Evolutionary conservation across 2,329 filamentous ascomycete genomes (phyloP).

Genomic region (Tolypocladium tundrense): DNA sequence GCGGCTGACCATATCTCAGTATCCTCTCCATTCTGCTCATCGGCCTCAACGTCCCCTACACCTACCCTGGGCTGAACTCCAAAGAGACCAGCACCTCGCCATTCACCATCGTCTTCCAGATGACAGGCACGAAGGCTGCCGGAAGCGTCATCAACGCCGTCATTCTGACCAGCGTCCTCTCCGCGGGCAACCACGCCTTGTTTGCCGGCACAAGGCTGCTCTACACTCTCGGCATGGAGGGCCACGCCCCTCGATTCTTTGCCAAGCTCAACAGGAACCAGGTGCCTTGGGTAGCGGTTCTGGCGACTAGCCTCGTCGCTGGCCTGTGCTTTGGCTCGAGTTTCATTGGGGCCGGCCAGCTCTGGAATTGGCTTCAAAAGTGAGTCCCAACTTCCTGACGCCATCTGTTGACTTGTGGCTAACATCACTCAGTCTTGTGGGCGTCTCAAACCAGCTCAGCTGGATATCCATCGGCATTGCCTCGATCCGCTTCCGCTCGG

Average conservation of each 20-base stretch:
- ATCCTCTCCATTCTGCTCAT: conserved; percentile 31
- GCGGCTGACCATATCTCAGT: conserved; percentile 8
- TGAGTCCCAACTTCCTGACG: conserved; percentile 15
- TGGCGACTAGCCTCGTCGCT: conserved; percentile 44
- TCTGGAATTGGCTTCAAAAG: conserved; percentile 60
- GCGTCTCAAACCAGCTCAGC: conserved; percentile 56
- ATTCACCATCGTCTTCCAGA: conserved; percentile 48
- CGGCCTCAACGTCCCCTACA: conserved; percentile 50
- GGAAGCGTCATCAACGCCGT: conserved; percentile 49
- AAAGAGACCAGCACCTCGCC: conserved; percentile 25
- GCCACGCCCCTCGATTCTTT: conserved; percentile 46
- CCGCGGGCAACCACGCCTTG: conserved; percentile 26
- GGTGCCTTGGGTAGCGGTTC: conserved; percentile 28
- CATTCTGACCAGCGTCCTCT: conserved; percentile 30
- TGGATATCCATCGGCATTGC: conserved; percentile 57
- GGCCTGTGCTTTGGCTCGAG: conserved; percentile 54
- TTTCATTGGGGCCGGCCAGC: conserved; percentile 53
- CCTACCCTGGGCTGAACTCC: conserved; percentile 21
- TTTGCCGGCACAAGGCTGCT: conserved; percentile 23
- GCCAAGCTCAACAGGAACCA: conserved; percentile 23
- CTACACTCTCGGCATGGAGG: conserved; percentile 27
- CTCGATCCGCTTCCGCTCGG: conserved; percentile 54
- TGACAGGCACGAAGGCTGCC: conserved; percentile 41
- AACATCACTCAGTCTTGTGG: conserved; percentile 37
- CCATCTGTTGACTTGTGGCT: conserved; percentile 1